Evolutionary conservation across 2,329 filamentous ascomycete genomes (phyloP).

Genomic region (Diaporthe citri): DNA sequence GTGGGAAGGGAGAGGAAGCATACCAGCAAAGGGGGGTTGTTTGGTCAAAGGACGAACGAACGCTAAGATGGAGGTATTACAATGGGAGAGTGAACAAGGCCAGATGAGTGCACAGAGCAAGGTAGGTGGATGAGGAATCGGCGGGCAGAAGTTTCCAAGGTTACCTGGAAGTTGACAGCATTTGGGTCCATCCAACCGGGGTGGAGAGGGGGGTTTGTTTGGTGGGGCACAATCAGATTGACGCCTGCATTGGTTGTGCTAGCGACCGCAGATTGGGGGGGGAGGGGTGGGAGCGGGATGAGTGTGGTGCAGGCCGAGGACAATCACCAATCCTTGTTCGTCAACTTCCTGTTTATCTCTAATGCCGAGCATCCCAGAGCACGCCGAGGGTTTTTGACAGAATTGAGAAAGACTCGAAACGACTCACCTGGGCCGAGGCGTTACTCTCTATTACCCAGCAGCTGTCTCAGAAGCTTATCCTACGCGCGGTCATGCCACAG

Average conservation of each 20-base stretch:
- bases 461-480: not conserved
- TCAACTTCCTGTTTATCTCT: slow-evolving; percentile 2
- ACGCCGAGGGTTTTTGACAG: not conserved
- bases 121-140: slow-evolving; percentile 30
- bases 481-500: not conserved
- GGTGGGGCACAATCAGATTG: slow-evolving; percentile 33
- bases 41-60: slow-evolving; percentile 32
- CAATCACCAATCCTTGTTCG: not conserved
- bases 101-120: slow-evolving; percentile 34
- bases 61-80: slow-evolving; percentile 33
- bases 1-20: not conserved
- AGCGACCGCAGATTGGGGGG: slow-evolving; percentile 6
- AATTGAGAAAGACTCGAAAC: not conserved
- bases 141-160: slow-evolving; percentile 34
- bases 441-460: not conserved
- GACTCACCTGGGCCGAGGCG: not conserved
- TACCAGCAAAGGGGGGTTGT: slow-evolving; percentile 32
- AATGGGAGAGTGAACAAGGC: slow-evolving; percentile 26
- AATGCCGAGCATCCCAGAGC: not conserved
- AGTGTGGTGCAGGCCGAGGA: not conserved
- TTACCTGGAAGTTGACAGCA: slow-evolving; percentile 38
- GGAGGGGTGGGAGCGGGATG: not conserved
- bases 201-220: slow-evolving; percentile 29
- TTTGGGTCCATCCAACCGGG: slow-evolving; percentile 18
- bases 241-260: slow-evolving; percentile 24